These are phyloP conservation scores for Gonapodya sp. DNA, from an alignment of 192 early-diverging fungal genomes.

Conservation along the genomic window DNA sequence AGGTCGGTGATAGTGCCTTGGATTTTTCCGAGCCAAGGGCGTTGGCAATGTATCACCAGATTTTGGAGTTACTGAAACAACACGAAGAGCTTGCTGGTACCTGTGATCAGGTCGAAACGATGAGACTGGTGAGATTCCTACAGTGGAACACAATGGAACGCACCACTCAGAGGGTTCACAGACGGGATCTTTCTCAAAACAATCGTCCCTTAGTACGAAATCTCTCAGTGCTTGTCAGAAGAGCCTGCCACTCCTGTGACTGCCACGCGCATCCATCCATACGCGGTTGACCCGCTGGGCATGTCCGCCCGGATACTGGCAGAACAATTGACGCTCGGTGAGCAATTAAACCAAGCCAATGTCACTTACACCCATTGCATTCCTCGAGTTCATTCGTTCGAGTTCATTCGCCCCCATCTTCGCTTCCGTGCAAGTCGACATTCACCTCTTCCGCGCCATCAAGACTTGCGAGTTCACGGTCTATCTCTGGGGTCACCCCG, in stretches of 20 bases:
- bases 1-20: constrained; percentile 23
- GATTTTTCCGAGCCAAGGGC: constrained; percentile 22
- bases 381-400: not conserved
- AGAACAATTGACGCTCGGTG: constrained; percentile 25
- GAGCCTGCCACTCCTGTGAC: too few relatives aligned
- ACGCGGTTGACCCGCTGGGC: constrained; percentile 21
- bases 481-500: constrained; percentile 18
- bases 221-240: too few relatives aligned
- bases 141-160: too few relatives aligned
- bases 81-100: constrained; percentile 14
- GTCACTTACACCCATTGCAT: too few relatives aligned
- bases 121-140: constrained; percentile 4
- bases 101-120: constrained; percentile 15
- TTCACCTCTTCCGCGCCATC: constrained; percentile 22
- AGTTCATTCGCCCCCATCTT: not conserved
- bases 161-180: too few relatives aligned
- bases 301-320: constrained; percentile 21
- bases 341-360: not conserved
- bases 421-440: constrained; percentile 23
- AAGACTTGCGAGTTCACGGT: constrained; percentile 23
- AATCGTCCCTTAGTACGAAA: too few relatives aligned
- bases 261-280: not conserved
- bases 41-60: constrained; percentile 12
- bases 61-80: constrained; percentile 15
- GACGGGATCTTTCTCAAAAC: too few relatives aligned